phyloP scores from a whole-genome alignment of 225 moss, liverwort and hornwort genomes.

The Bryum argenteum region DNA sequence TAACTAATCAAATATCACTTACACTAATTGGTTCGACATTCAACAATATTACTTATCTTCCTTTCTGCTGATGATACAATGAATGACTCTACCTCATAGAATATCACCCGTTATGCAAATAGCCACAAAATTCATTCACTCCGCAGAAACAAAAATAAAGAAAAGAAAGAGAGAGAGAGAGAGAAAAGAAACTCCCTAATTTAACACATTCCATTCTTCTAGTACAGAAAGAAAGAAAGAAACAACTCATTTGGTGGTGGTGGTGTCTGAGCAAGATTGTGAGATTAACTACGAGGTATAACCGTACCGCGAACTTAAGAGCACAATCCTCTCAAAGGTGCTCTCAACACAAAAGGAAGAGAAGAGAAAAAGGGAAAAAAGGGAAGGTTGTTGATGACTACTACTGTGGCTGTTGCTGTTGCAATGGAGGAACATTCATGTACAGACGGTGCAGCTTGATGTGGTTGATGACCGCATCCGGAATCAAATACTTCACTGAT shows the following conservation, averaged over 20 bases:
- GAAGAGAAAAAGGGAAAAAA: too few species aligned
- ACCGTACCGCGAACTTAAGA: conserved; percentile 10
- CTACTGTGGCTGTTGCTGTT: conserved; percentile 27
- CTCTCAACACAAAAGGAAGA: not conserved
- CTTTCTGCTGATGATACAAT: too few species aligned
- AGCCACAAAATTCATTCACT: too few species aligned
- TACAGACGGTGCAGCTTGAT: conserved; percentile 82
- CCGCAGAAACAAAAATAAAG: conserved; percentile 6
- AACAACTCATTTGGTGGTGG: conserved; percentile 18
- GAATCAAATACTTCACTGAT: conserved; percentile 83
- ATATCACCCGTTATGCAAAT: too few species aligned
- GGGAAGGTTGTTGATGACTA: not conserved
- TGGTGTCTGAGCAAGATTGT: conserved; percentile 35
- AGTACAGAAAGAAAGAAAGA: too few species aligned
- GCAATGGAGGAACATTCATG: conserved; percentile 31
- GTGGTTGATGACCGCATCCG: conserved; percentile 79
- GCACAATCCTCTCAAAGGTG: conserved; percentile 34
- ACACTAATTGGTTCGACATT: too few species aligned
- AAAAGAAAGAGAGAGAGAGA: not conserved
- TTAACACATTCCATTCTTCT: conserved; percentile 20
- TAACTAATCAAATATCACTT: too few species aligned
- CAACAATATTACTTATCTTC: too few species aligned
- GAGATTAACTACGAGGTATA: conserved; percentile 27
- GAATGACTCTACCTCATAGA: too few species aligned
- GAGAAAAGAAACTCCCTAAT: too few species aligned